These are phyloP conservation scores for Limonium bicolor DNA, from an alignment of 148 eudicot genomes.

Conservation along the genomic window DNA sequence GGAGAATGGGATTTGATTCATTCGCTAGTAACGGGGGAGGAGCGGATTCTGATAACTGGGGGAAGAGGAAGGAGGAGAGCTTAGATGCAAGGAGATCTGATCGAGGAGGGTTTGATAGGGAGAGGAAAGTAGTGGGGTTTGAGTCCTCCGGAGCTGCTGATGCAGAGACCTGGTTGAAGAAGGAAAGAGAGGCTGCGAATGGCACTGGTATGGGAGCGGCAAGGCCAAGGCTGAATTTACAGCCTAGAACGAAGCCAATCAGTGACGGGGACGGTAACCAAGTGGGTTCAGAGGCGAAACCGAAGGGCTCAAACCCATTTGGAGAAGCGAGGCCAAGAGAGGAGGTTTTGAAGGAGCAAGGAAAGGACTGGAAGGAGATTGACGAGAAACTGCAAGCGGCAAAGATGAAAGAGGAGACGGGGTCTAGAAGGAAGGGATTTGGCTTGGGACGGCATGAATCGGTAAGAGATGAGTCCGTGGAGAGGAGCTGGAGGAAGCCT, in stretches of 20 bases:
- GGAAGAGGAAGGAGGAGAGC: conserved; percentile 31
- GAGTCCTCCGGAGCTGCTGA: conserved; percentile 23
- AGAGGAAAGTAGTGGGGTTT: conserved; percentile 36
- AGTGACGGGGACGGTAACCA: not conserved
- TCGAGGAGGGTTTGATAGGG: conserved; percentile 28
- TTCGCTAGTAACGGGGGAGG: conserved; percentile 16
- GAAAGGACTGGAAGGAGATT: conserved; percentile 93
- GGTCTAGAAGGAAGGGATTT: conserved; percentile 36
- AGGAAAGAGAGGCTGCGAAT: conserved; percentile 19
- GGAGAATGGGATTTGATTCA: conserved; percentile 59
- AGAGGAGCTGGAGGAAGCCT: conserved; percentile 70
- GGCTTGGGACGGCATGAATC: conserved; percentile 23
- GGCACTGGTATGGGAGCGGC: conserved; percentile 10
- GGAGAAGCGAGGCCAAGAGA: conserved; percentile 96
- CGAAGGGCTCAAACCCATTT: conserved; percentile 65
- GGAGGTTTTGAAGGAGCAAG: conserved; percentile 86
- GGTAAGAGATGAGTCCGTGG: conserved; percentile 19
- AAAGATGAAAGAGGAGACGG: conserved; percentile 43
- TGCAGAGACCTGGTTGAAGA: conserved; percentile 43
- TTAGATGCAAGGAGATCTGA: not conserved
- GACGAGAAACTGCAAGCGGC: conserved; percentile 68
- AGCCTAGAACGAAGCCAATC: conserved; percentile 57
- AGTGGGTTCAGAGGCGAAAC: conserved; percentile 15
- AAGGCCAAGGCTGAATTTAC: conserved; percentile 78
- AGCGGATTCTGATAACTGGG: conserved; percentile 41